phyloP scores from a whole-genome alignment of 2,329 filamentous ascomycete species.

The Elsinoe ampelina region DNA sequence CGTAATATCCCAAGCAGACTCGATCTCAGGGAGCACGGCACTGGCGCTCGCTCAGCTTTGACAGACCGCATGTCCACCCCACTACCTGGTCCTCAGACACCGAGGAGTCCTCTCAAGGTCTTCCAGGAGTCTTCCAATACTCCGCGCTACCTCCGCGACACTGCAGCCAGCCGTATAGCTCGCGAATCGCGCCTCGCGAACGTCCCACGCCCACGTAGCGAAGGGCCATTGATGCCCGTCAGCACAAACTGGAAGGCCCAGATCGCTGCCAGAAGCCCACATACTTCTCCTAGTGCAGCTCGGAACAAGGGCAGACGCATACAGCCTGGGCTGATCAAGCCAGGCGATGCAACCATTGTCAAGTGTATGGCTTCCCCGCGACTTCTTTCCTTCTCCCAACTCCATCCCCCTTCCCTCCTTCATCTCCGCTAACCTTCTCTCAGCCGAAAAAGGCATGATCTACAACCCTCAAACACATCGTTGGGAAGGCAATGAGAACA shows the following conservation, averaged over 20 bases:
- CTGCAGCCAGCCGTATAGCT: conserved; percentile 55
- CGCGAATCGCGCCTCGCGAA: conserved; percentile 49
- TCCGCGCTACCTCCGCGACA: conserved; percentile 58
- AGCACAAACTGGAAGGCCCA: conserved; percentile 53
- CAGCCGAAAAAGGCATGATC: conserved; percentile 87
- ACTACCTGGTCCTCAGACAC: conserved; percentile 38
- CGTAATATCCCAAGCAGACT: conserved; percentile 42
- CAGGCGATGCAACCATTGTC: conserved; percentile 14
- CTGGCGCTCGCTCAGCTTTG: conserved; percentile 20
- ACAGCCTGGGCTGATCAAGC: conserved; percentile 51
- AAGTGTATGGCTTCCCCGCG: conserved; percentile 12
- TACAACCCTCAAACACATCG: conserved; percentile 80
- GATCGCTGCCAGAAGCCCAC: conserved; percentile 41
- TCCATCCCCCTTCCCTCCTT: neutral
- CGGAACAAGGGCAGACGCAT: conserved; percentile 38
- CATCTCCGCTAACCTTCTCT: neutral
- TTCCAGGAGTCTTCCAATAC: conserved; percentile 38
- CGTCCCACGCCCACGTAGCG: conserved; percentile 31
- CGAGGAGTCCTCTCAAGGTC: conserved; percentile 44
- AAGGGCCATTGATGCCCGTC: conserved; percentile 43
- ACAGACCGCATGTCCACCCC: conserved; percentile 40
- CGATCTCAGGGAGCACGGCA: conserved; percentile 23
- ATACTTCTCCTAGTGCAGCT: conserved; percentile 41
- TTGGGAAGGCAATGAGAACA: conserved; percentile 97
- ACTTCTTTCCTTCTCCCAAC: neutral